These are phyloP conservation scores for Schizosaccharomyces japonicus DNA, from an alignment of 805 yeast species.

Conservation along the genomic window DNA sequence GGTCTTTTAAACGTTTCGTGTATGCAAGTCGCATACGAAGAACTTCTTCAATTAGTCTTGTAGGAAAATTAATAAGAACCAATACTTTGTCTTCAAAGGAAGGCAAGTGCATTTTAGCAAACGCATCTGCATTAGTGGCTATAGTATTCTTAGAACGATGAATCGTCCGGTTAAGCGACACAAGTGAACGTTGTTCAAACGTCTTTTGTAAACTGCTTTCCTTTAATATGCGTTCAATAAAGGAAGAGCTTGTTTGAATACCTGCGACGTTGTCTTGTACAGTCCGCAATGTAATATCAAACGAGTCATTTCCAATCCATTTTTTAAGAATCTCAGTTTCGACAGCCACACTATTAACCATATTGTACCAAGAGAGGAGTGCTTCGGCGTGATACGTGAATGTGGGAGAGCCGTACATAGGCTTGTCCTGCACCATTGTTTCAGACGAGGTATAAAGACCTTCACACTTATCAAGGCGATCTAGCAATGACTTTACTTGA, in stretches of 20 bases:
- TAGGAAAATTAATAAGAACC: conserved; percentile 48
- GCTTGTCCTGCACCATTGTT: conserved; percentile 60
- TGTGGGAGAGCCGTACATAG: conserved; percentile 36
- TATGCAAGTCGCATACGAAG: conserved; percentile 49
- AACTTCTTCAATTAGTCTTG: conserved; percentile 54
- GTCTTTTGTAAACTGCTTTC: conserved; percentile 26
- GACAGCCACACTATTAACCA: conserved; percentile 41
- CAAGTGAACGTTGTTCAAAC: conserved; percentile 44
- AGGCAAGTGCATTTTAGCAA: conserved; percentile 49
- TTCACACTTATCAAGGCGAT: conserved; percentile 40
- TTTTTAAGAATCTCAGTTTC: conserved; percentile 35
- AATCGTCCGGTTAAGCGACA: conserved; percentile 57
- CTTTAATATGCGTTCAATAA: conserved; percentile 64
- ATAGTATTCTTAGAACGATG: conserved; percentile 56
- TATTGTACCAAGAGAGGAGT: conserved; percentile 59
- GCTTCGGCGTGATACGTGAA: conserved; percentile 51
- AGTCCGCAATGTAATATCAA: conserved; percentile 30
- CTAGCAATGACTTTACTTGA: conserved; percentile 34
- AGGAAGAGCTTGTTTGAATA: conserved; percentile 40
- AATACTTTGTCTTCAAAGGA: conserved; percentile 42
- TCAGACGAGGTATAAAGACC: conserved; percentile 55
- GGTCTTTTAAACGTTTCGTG: conserved; percentile 55
- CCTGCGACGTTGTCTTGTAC: conserved; percentile 14
- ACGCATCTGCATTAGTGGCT: conserved; percentile 33
- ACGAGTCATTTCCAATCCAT: conserved; percentile 70